Percentiles rank a stretch among this genome's conserved stretches.
Conservation (phyloP, 192 early-diverging fungal genomes). For the Ramicandelaber brevisporus region DNA sequence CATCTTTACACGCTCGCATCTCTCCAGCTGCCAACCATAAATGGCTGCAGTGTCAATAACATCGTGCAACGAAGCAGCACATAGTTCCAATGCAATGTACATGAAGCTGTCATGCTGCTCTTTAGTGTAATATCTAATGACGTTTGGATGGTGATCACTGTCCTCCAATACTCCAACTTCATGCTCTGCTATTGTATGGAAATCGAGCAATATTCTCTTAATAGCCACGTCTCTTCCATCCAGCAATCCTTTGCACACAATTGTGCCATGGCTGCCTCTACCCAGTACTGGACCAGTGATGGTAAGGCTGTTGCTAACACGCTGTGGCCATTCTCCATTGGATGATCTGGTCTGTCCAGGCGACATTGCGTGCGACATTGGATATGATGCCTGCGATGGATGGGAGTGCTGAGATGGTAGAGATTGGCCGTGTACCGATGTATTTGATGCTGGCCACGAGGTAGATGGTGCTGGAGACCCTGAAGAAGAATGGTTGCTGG, state of each 20-base stretch:
- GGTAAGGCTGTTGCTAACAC: constrained; percentile 18
- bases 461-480: too few species aligned
- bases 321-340: constrained; percentile 14
- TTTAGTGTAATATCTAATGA: constrained; percentile 81
- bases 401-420: constrained; percentile 6
- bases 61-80: constrained; percentile 71
- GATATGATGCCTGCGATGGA: constrained; percentile 5
- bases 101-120: constrained; percentile 75
- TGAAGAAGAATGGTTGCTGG: too few species aligned
- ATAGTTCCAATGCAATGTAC: constrained; percentile 93
- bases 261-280: constrained; percentile 89
- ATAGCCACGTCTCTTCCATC: constrained; percentile 81
- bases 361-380: constrained; percentile 2
- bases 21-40: too few species aligned
- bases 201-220: constrained; percentile 79
- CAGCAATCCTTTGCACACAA: constrained; percentile 84
- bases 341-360: constrained; percentile 1
- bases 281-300: constrained; percentile 41
- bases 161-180: constrained; percentile 82
- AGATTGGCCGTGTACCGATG: constrained; percentile 13
- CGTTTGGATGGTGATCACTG: constrained; percentile 87
- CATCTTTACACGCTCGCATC: constrained; percentile 20
- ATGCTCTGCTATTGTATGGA: constrained; percentile 86
- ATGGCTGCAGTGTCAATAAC: too few species aligned
- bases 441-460: constrained; percentile 6